Base-by-base conservation (phyloP, 2,329 filamentous ascomycete species). In the Cladophialophora psammophila region DNA sequence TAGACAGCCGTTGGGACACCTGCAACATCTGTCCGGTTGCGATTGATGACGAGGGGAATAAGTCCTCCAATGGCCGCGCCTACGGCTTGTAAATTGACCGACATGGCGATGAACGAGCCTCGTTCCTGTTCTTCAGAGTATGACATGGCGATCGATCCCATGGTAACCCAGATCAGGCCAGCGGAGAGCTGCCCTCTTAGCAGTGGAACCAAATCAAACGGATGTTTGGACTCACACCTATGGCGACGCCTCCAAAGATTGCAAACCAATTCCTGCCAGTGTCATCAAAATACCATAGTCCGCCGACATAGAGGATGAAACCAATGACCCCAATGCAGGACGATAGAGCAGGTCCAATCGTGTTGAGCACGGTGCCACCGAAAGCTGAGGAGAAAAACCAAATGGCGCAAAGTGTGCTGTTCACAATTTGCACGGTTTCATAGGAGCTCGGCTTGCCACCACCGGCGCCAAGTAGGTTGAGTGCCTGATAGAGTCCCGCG, bases 71-170 rank as follows among this genome's bases (percentile, higher is more conserved):
- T 42, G 2, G 36, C 38, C 6, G 50, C 32, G n/a, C 75, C 76
- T 2, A 74, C 61, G 13, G 75, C 76, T 35, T 76, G 73, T 3
- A 77, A 71, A 59, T 76, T 77, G 26, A 75, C 68, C 20, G 70
- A 71, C 10, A 74, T 74, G 8, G 75, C 74, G 53, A 76, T 74
- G 56, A 72, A 78, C 10, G 64, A 66, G 1, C 76, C 76, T 59
- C 74, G 74, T 26, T 78, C 75, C 10, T 71, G 65, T 59, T 78
- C 77, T 48, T 78, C 77, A 2, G 77, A 72, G 52, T 78, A 78
- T 0, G 76, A 73, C 31, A 72, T 74, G 13, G 74, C 71, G 56
- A 78, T 75, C 35, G 76, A 78, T 1, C 76, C 76, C 32, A 72
- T 74, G 0, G 73, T 75, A 20, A 77, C 72, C 66, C 76, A 78